Percentiles rank a stretch among this genome's conserved stretches.
Conservation (phyloP, 169 alveolate species). For the Eimeria maxima region DNA sequence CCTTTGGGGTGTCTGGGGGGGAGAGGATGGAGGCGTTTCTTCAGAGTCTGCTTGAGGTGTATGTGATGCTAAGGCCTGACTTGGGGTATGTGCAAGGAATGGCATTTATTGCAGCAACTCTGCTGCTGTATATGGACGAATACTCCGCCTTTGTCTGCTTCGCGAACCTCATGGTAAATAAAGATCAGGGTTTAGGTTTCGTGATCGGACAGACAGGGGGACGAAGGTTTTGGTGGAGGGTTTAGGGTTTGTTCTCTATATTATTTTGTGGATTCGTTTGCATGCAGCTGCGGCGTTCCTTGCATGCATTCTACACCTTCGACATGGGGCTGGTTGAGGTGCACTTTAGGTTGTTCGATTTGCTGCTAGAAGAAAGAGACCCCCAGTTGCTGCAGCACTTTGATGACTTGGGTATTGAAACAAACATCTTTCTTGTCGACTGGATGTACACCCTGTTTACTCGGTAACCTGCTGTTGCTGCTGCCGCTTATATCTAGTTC, state of each 20-base stretch:
- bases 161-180: conserved; percentile 88
- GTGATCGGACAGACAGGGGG: not conserved
- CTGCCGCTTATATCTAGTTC: not conserved
- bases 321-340: conserved; percentile 70
- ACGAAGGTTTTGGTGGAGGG: not conserved
- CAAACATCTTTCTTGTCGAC: conserved; percentile 81
- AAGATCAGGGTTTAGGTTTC: not conserved
- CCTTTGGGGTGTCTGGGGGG: conserved; percentile 76
- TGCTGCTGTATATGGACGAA: conserved; percentile 90
- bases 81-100: conserved; percentile 92
- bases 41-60: conserved; percentile 89
- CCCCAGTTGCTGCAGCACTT: conserved; percentile 73
- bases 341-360: conserved; percentile 80
- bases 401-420: conserved; percentile 1
- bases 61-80: conserved; percentile 91
- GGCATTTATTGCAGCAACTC: conserved; percentile 90
- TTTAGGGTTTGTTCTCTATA: not conserved
- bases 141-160: conserved; percentile 90
- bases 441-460: conserved; percentile 85
- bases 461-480: conserved; percentile 32
- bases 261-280: not conserved
- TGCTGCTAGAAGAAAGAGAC: conserved; percentile 68
- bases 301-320: conserved; percentile 83
- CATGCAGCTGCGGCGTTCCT: conserved; percentile 74
- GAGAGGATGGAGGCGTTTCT: conserved; percentile 85